A percentile compares a stretch with the other conserved stretches of the same genome.
Evolutionary conservation across 164 flowering plant species (phyloP).

Genomic region (Cinnamomum chago): DNA sequence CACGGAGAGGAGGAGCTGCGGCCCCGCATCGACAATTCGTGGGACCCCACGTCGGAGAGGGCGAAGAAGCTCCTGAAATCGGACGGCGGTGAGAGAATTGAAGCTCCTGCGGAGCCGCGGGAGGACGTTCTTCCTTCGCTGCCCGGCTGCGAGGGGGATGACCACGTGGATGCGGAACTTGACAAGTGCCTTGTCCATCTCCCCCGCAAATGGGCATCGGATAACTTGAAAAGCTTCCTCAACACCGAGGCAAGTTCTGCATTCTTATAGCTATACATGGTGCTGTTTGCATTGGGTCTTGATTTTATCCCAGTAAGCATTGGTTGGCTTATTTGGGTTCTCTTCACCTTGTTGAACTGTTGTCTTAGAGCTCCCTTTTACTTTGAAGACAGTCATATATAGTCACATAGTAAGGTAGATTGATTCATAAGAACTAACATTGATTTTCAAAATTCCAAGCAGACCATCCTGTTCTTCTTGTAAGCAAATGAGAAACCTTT

Average conservation of each 20-base stretch:
- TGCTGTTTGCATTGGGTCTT: neutral
- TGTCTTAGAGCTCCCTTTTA: too few relatives aligned
- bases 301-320: neutral
- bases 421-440: too few relatives aligned
- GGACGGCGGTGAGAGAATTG: constrained; percentile 27
- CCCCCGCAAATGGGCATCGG: constrained; percentile 73
- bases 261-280: neutral
- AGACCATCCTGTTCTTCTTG: too few relatives aligned
- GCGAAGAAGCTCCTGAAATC: constrained; percentile 57
- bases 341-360: neutral
- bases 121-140: constrained; percentile 36
- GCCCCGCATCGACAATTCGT: constrained; percentile 65
- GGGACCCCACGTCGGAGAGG: constrained; percentile 96
- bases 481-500: too few relatives aligned
- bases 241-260: constrained; percentile 37
- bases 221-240: constrained; percentile 54
- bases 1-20: constrained; percentile 86
- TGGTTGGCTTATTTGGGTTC: neutral
- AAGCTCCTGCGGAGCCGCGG: constrained; percentile 25
- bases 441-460: too few relatives aligned
- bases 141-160: constrained; percentile 3
- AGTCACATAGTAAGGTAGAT: too few relatives aligned
- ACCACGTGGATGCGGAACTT: constrained; percentile 23
- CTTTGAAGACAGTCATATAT: too few relatives aligned
- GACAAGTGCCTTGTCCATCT: constrained; percentile 70